These are phyloP conservation scores for Peziza echinospora DNA, from an alignment of 495 filamentous ascomycete genomes.

Conservation along the genomic window DNA sequence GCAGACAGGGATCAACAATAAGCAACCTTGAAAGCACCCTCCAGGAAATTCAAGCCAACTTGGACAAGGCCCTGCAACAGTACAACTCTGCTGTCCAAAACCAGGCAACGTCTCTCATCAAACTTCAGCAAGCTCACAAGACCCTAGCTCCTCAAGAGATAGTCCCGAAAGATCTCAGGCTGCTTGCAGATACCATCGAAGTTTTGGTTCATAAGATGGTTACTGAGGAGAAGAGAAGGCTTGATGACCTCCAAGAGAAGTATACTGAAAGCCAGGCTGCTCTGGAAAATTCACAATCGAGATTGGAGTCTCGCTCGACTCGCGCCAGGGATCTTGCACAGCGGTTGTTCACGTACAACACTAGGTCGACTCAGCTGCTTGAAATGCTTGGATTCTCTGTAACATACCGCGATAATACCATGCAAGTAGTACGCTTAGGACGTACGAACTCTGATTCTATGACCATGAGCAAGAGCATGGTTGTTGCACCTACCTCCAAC, in stretches of 20 bases:
- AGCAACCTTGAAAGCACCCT: conserved; percentile 18
- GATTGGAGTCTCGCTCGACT: conserved; percentile 39
- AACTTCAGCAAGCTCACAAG: conserved; percentile 13
- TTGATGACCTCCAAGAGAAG: conserved; percentile 33
- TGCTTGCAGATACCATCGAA: conserved; percentile 9
- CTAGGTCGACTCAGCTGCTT: conserved; percentile 52
- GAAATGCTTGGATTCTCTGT: conserved; percentile 69
- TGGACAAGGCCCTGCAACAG: conserved; percentile 27
- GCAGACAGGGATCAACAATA: conserved; percentile 21
- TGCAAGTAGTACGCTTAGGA: conserved; percentile 54
- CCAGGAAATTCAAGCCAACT: conserved; percentile 22
- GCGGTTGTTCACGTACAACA: conserved; percentile 53
- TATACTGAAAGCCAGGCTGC: conserved; percentile 35
- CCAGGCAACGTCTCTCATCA: conserved; percentile 22
- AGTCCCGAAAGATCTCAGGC: conserved; percentile 5
- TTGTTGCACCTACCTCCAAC: conserved; percentile 11
- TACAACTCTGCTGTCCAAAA: conserved; percentile 25
- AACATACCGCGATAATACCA: conserved; percentile 45
- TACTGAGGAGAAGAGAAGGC: conserved; percentile 20
- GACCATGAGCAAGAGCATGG: conserved; percentile 28
- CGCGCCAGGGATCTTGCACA: conserved; percentile 65
- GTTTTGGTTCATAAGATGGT: conserved; percentile 7
- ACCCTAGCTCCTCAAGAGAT: conserved; percentile 5
- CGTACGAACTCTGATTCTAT: conserved; percentile 41
- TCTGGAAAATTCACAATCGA: conserved; percentile 35